phyloP scores from a whole-genome alignment of 2,329 filamentous ascomycete species.

The Aspergillus sp. region DNA sequence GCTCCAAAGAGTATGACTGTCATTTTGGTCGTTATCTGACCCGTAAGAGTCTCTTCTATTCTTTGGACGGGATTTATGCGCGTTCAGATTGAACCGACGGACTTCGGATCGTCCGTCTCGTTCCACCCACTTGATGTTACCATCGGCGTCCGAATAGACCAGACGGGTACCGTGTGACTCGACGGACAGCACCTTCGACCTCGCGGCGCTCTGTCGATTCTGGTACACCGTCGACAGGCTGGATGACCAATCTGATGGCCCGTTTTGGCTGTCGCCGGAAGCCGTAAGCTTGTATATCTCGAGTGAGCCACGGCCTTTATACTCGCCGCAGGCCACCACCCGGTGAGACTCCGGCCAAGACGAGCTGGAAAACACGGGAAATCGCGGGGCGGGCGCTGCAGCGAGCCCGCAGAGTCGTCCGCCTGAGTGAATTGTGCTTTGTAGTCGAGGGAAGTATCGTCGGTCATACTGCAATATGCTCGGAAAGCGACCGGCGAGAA shows the following conservation, averaged over 20 bases:
- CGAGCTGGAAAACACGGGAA: conserved; percentile 43
- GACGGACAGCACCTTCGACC: conserved; percentile 77
- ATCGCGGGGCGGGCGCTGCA: conserved; percentile 55
- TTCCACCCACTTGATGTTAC: conserved; percentile 86
- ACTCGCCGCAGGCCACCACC: conserved; percentile 80
- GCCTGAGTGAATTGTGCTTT: conserved; percentile 78
- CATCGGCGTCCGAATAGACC: conserved; percentile 79
- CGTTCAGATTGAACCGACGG: conserved; percentile 58
- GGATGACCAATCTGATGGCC: conserved; percentile 25
- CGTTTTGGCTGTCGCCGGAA: conserved; percentile 24
- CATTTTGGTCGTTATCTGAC: conserved; percentile 6
- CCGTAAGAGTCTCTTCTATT: background rate
- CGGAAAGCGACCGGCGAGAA: conserved; percentile 83
- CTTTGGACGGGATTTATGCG: conserved; percentile 19
- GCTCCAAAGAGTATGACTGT: conserved; percentile 45
- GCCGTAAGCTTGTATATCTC: conserved; percentile 65
- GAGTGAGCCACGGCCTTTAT: conserved; percentile 85
- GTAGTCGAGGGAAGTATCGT: conserved; percentile 75
- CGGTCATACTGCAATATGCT: conserved; percentile 87
- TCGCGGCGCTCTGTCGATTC: conserved; percentile 80
- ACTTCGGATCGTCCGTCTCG: conserved; percentile 66
- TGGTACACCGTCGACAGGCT: conserved; percentile 48
- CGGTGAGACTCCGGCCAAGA: conserved; percentile 58
- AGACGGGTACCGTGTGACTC: conserved; percentile 77
- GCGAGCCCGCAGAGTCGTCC: conserved; percentile 72